Evolutionary conservation across 805 yeast species (phyloP).

Genomic region (Wickerhamia fluorescens): DNA sequence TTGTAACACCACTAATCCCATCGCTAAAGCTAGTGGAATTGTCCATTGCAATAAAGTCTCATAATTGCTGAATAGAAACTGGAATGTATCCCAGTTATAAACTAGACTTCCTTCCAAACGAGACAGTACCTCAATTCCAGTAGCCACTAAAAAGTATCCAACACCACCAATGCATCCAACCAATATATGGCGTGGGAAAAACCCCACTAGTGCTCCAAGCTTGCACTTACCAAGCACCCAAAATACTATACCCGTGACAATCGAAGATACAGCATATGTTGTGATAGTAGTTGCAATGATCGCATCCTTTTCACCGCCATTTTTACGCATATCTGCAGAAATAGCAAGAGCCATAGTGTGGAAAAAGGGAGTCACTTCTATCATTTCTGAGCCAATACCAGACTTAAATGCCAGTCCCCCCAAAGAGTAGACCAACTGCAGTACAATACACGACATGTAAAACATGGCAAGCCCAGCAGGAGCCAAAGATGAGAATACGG

Average conservation of each 20-base stretch:
- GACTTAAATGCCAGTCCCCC: slow-evolving; percentile 88
- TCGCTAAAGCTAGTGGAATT: slow-evolving; percentile 61
- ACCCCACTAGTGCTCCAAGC: slow-evolving; percentile 84
- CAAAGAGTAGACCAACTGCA: slow-evolving; percentile 79
- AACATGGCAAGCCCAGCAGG: slow-evolving; percentile 92
- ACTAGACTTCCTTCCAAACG: slow-evolving; percentile 67
- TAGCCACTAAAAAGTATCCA: slow-evolving; percentile 82
- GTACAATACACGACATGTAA: slow-evolving; percentile 82
- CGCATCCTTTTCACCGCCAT: slow-evolving; percentile 37
- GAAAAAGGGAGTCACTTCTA: slow-evolving; percentile 97
- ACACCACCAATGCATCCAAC: slow-evolving; percentile 99
- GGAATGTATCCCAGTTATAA: slow-evolving; percentile 53
- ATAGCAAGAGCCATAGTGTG: slow-evolving; percentile 87
- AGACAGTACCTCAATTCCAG: slow-evolving; percentile 90
- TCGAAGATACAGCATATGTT: slow-evolving; percentile 74
- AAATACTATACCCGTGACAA: slow-evolving; percentile 83
- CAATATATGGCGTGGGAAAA: slow-evolving; percentile 91
- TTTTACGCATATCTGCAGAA: slow-evolving; percentile 46
- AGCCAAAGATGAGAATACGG: slow-evolving; percentile 69
- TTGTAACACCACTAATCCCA: slow-evolving; percentile 50
- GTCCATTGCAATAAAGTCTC: slow-evolving; percentile 46
- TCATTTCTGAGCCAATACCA: slow-evolving; percentile 98
- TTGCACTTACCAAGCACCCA: slow-evolving; percentile 67
- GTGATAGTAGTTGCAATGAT: slow-evolving; percentile 81
- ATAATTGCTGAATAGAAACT: slow-evolving; percentile 37